Percentiles rank a stretch among this genome's conserved stretches.
phyloP scores from a whole-genome alignment of 2,329 filamentous ascomycete genomes.

The Phaeophleospora eucalypticola region DNA sequence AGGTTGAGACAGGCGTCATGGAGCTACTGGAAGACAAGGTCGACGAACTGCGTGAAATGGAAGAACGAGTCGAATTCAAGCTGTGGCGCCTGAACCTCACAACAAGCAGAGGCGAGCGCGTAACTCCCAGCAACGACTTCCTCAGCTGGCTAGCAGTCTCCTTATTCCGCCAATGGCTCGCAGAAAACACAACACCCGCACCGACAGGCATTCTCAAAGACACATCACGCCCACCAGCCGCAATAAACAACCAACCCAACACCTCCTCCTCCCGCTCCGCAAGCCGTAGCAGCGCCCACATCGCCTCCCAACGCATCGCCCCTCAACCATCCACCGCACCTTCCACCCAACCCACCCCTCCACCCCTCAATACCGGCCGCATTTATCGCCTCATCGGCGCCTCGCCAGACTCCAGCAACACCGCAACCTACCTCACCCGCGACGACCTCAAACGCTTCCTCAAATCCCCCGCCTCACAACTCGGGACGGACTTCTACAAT shows the following conservation, averaged over 20 bases:
- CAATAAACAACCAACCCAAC: constrained; percentile 2
- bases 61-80: constrained; percentile 72
- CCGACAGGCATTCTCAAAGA: constrained; percentile 51
- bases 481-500: constrained; percentile 75
- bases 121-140: constrained; percentile 73
- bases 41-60: constrained; percentile 80
- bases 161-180: constrained; percentile 88
- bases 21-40: constrained; percentile 95
- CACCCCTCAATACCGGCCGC: constrained; percentile 55
- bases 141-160: constrained; percentile 86
- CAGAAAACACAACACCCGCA: constrained; percentile 78
- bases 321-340: constrained; percentile 25
- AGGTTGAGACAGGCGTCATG: constrained; percentile 70
- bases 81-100: constrained; percentile 78
- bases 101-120: constrained; percentile 74
- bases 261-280: constrained; percentile 10
- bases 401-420: constrained; percentile 49
- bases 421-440: constrained; percentile 62
- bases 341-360: constrained; percentile 20
- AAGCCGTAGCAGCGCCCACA: constrained; percentile 24
- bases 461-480: constrained; percentile 47
- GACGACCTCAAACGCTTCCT: constrained; percentile 90
- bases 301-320: constrained; percentile 28
- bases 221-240: constrained; percentile 7
- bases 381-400: constrained; percentile 76